Evolutionary conservation across 371 early-diverging fungal genomes (phyloP).

Genomic region (Circinella umbellata): DNA sequence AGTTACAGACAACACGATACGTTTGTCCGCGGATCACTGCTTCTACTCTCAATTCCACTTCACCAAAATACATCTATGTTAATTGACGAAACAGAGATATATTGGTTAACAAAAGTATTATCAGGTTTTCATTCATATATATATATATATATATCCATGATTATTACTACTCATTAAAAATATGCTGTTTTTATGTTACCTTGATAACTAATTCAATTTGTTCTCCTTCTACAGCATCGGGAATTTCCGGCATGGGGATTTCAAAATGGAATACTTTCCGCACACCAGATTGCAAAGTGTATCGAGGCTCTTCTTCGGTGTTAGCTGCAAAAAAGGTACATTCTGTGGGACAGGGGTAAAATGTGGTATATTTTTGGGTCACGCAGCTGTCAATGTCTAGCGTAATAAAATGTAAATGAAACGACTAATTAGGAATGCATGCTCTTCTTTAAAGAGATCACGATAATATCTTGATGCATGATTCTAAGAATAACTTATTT

Average conservation of each 20-base stretch:
- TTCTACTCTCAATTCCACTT: slow-evolving; percentile 64
- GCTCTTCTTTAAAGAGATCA: no score
- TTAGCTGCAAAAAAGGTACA: slow-evolving; percentile 61
- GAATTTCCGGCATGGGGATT: slow-evolving; percentile 63
- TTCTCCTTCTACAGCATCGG: slow-evolving; percentile 42
- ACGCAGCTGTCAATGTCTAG: slow-evolving; percentile 55
- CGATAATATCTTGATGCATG: neutral
- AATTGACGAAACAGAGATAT: neutral
- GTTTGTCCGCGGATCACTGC: slow-evolving; percentile 60
- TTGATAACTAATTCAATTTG: slow-evolving; percentile 46
- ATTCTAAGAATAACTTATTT: neutral
- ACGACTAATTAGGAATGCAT: neutral
- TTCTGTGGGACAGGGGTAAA: slow-evolving; percentile 58
- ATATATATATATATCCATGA: no score
- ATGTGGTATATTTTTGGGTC: slow-evolving; percentile 57
- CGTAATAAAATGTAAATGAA: neutral
- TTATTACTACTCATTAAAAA: no score
- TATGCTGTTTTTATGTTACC: slow-evolving; percentile 14
- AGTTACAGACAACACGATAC: slow-evolving; percentile 47
- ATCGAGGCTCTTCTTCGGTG: slow-evolving; percentile 58
- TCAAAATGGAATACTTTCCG: slow-evolving; percentile 63
- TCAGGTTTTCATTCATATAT: neutral
- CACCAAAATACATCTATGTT: slow-evolving; percentile 64
- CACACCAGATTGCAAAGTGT: slow-evolving; percentile 54
- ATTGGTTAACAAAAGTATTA: neutral